Evolutionary conservation across 805 yeast species (phyloP).

Genomic region (Komagataella pastoris): DNA sequence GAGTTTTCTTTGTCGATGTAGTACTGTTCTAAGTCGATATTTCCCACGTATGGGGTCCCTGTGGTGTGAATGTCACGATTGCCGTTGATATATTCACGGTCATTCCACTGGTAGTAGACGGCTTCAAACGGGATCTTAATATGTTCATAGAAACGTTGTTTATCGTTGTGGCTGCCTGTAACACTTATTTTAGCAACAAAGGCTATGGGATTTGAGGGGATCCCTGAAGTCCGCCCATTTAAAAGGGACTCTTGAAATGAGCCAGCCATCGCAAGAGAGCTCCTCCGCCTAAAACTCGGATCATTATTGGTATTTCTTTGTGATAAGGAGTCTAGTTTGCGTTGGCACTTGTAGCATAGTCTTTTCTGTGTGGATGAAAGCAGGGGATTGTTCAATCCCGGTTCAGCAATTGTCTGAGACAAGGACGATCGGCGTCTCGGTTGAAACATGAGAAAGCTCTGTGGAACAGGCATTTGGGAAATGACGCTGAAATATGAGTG

Average conservation of each 20-base stretch:
- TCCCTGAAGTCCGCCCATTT: conserved; percentile 9
- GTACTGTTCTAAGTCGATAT: conserved; percentile 13
- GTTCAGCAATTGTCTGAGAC: conserved; percentile 5
- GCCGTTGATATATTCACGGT: neutral
- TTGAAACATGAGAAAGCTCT: conserved; percentile 2
- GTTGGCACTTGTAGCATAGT: neutral
- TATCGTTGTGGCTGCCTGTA: neutral
- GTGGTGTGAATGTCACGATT: neutral
- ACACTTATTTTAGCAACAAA: conserved; percentile 16
- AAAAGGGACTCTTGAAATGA: conserved; percentile 12
- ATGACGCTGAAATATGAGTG: no score
- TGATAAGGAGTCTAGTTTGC: neutral
- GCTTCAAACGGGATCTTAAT: conserved; percentile 13
- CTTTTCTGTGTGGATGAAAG: neutral
- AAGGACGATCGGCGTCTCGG: conserved; percentile 12
- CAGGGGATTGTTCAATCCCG: neutral
- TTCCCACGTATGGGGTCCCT: conserved; percentile 16
- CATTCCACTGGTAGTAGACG: conserved; percentile 9
- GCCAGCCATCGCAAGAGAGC: conserved; percentile 1
- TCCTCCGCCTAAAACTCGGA: neutral
- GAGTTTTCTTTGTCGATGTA: conserved; percentile 10
- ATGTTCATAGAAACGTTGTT: conserved; percentile 3
- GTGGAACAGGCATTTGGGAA: neutral
- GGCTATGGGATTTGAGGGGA: conserved; percentile 9
- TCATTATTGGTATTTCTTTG: neutral